Evolutionary conservation across 1,284 basidiomycete genomes (phyloP).

Genomic region (Megacollybia platyphylla): DNA sequence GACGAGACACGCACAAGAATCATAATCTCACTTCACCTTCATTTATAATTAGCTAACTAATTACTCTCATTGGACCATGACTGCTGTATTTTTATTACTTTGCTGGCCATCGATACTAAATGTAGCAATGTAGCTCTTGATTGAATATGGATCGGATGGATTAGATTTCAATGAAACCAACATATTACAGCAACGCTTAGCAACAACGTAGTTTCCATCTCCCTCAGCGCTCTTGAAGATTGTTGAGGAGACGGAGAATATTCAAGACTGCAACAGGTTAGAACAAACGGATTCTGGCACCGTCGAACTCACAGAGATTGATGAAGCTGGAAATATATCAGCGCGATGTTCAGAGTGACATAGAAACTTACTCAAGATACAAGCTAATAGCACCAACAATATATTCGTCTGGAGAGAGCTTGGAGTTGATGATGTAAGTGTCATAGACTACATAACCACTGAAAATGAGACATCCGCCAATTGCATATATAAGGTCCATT

Average conservation of each 20-base stretch:
- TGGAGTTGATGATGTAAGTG: conserved; percentile 73
- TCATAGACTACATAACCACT: conserved; percentile 79
- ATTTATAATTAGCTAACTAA: too few relatives aligned
- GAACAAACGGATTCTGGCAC: conserved; percentile 4
- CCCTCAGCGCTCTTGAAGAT: conserved; percentile 29
- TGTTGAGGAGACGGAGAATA: conserved; percentile 62
- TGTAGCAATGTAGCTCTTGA: background rate
- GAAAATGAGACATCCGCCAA: conserved; percentile 71
- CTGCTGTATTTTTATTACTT: background rate
- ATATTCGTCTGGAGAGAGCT: conserved; percentile 78
- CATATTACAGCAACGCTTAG: background rate
- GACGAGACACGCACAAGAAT: too few relatives aligned
- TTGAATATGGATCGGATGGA: background rate
- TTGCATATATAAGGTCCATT: conserved; percentile 69
- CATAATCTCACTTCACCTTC: too few relatives aligned
- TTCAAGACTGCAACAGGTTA: conserved; percentile 42
- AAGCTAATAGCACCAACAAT: conserved; percentile 79
- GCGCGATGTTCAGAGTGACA: conserved; percentile 1
- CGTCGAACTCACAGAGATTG: conserved; percentile 52
- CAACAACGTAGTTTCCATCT: background rate
- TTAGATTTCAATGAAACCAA: background rate
- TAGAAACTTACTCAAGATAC: conserved; percentile 65
- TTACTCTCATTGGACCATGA: too few relatives aligned
- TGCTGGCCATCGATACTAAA: background rate
- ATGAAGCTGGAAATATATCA: conserved; percentile 36